Base-by-base conservation (phyloP, 352 stramenopile genomes). In the Phytophthora syringae region DNA sequence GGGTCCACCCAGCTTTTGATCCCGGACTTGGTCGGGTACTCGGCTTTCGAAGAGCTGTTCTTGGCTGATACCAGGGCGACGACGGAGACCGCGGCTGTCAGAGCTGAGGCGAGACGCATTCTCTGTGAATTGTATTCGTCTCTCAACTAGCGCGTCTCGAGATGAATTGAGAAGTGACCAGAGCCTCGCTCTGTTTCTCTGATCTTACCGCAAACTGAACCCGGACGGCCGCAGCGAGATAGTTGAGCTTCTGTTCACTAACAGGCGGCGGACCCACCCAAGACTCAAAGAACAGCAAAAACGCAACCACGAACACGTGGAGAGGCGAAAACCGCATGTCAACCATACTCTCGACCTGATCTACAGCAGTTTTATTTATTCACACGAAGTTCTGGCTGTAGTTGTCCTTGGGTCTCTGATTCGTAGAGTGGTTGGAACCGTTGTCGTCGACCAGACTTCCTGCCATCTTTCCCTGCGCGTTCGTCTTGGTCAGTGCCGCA, bases 331-430 rank as follows among this genome's bases (percentile, higher is more conserved):
- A 43, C 56, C 63, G 42, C n/a, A 44, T 66, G 55, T 25, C 49
- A 66, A 44, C 40, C 18, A n/a, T 45, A 49, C 21, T 45, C 47
- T n/a, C 39, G n/a, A 12, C 24, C 43, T 43, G 53, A 66, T 67
- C 62, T 49, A 56, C 52, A 66, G 45, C 40, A 62, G 55, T 49
- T 69, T 5, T 67, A 52, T 64, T 66, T 69, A 72, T 57, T 65
- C 73, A 88, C 12, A 89, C 78, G 50, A 89, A 84, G 21, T 89
- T 88, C 51, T 86, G 73, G 60, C 76, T 77, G 74, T 89, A 89
- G 52, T 84, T 82, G 53, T 74, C 74, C 53, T 82, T 78, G 0
- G 74, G 74, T 30, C 65, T 52, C 34, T 71, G 56, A 21, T 52
- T 64, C 7, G 36, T 61, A 0, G 63, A 73, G 27, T 64, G 48